These are phyloP conservation scores for Fusarium sp. DNA, from an alignment of 2,329 filamentous ascomycete genomes.

Conservation along the genomic window DNA sequence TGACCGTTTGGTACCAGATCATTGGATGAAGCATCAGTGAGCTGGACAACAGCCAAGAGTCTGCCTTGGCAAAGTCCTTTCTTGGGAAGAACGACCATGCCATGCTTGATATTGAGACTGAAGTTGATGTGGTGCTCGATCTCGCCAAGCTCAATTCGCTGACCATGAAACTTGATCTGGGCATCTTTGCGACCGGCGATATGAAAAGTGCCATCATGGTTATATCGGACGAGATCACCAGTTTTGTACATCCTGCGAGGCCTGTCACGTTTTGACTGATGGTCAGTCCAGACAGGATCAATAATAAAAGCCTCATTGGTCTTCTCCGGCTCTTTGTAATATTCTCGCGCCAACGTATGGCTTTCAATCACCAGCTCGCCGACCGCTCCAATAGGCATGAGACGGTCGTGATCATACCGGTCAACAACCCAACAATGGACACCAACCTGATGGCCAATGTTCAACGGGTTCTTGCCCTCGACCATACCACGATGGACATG, in stretches of 20 bases:
- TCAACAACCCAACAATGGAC: conserved; percentile 46
- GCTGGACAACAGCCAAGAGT: conserved; percentile 26
- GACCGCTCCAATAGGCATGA: conserved; percentile 47
- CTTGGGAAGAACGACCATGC: conserved; percentile 30
- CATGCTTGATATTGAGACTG: conserved; percentile 36
- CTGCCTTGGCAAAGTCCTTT: conserved; percentile 32
- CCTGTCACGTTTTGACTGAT: not conserved
- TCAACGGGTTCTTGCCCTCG: conserved; percentile 34
- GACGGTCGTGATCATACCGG: conserved; percentile 38
- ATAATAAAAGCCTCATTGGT: conserved; percentile 49
- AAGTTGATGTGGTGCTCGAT: conserved; percentile 47
- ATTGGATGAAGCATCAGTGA: conserved; percentile 4
- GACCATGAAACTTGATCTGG: conserved; percentile 51
- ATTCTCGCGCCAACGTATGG: conserved; percentile 59
- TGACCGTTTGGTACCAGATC: conserved; percentile 17
- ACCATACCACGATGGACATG: conserved; percentile 30
- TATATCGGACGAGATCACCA: conserved; percentile 43
- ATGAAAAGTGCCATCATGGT: conserved; percentile 42
- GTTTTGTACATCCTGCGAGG: conserved; percentile 37
- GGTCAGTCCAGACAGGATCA: conserved; percentile 22
- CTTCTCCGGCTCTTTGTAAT: conserved; percentile 54
- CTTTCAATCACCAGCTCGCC: conserved; percentile 53
- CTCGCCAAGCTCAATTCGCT: conserved; percentile 49
- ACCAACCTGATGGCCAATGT: conserved; percentile 36
- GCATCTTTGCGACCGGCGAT: conserved; percentile 45